Evolutionary conservation across 2,329 filamentous ascomycete genomes (phyloP).

Genomic region (Arthrobotrys musiformis): DNA sequence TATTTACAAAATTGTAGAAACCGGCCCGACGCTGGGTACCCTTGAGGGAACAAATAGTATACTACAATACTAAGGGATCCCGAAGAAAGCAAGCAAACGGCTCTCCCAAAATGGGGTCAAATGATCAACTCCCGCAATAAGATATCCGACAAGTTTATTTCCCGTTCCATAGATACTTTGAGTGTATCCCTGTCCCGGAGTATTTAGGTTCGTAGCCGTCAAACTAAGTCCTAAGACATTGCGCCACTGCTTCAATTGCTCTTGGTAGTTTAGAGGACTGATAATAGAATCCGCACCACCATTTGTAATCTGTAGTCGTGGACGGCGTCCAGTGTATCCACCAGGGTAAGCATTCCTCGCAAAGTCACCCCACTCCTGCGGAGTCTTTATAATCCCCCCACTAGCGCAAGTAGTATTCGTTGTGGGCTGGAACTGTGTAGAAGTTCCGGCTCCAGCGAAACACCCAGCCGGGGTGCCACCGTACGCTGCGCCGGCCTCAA

Average conservation of each 20-base stretch:
- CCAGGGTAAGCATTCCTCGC: conserved; percentile 61
- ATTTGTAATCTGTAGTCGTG: conserved; percentile 64
- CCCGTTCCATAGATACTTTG: conserved; percentile 61
- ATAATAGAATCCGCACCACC: conserved; percentile 63
- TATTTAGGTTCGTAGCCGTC: conserved; percentile 58
- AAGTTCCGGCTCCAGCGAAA: conserved; percentile 56
- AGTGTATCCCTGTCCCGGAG: conserved; percentile 60
- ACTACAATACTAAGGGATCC: neutral
- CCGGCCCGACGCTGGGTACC: too few relatives aligned
- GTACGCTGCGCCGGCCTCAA: conserved; percentile 65
- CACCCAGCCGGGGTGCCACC: conserved; percentile 65
- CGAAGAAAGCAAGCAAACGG: conserved; percentile 6
- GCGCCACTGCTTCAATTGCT: conserved; percentile 66
- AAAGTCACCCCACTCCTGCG: conserved; percentile 40
- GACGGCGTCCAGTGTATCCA: conserved; percentile 62
- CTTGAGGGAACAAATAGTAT: too few relatives aligned
- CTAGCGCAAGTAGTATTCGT: conserved; percentile 23
- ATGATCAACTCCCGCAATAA: conserved; percentile 60
- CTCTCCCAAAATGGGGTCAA: conserved; percentile 59
- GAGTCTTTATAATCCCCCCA: conserved; percentile 12
- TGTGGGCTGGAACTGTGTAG: conserved; percentile 5
- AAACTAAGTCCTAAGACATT: conserved; percentile 59
- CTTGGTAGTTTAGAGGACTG: conserved; percentile 63
- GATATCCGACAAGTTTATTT: conserved; percentile 60
- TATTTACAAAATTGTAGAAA: too few relatives aligned